Conservation (phyloP, 192 early-diverging fungal genomes). For the Pilobolus umbonatus region DNA sequence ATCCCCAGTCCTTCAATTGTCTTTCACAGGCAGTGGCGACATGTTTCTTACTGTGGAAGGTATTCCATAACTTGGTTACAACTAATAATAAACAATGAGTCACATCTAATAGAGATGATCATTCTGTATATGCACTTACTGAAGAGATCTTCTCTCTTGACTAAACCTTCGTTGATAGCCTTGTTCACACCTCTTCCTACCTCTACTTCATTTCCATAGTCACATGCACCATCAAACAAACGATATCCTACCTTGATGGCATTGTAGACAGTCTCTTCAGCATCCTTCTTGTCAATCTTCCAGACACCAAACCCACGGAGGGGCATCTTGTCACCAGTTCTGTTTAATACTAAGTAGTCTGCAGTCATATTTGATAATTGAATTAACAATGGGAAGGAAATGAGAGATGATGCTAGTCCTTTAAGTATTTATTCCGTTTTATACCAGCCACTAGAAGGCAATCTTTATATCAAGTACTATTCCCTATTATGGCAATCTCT, state of each 20-base stretch:
- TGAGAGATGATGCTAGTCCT: too few species aligned
- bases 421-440: too few species aligned
- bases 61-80: conserved; percentile 57
- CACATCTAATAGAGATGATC: not conserved
- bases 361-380: conserved; percentile 3
- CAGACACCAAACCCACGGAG: conserved; percentile 50
- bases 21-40: conserved; percentile 50
- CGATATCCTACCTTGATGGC: conserved; percentile 36
- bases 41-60: conserved; percentile 51
- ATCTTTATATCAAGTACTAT: too few species aligned
- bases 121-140: conserved; percentile 9
- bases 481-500: too few species aligned
- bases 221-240: conserved; percentile 49
- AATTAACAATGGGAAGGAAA: too few species aligned
- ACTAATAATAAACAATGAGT: conserved; percentile 6
- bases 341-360: conserved; percentile 28
- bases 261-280: conserved; percentile 40
- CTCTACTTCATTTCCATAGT: conserved; percentile 62
- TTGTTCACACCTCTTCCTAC: conserved; percentile 54
- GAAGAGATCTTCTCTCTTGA: conserved; percentile 51
- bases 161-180: conserved; percentile 45
- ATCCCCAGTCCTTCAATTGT: conserved; percentile 45
- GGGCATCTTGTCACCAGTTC: conserved; percentile 49
- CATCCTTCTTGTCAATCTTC: conserved; percentile 42
- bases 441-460: too few species aligned